A percentile compares a stretch with the other conserved stretches of the same genome.
These are phyloP conservation scores for Yarrowia sp. DNA, from an alignment of 805 yeast genomes.

Conservation along the genomic window DNA sequence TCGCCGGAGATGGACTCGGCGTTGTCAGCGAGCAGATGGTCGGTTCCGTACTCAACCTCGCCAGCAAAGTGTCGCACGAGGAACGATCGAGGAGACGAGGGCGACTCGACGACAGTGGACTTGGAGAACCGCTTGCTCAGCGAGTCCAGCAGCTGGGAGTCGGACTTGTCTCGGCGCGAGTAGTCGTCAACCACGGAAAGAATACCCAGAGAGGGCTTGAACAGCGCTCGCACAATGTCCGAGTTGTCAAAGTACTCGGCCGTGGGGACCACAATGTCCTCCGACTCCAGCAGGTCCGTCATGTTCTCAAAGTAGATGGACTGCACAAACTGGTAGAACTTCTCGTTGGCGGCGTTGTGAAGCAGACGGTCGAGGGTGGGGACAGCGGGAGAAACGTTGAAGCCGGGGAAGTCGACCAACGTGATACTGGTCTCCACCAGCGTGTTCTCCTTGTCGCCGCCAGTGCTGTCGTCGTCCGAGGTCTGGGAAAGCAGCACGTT, in stretches of 20 bases:
- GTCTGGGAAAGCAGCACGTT: conserved; percentile 38
- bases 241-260: conserved; percentile 58
- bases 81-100: conserved; percentile 45
- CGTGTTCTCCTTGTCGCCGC: conserved; percentile 10
- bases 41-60: conserved; percentile 53
- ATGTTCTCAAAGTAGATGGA: conserved; percentile 42
- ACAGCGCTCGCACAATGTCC: conserved; percentile 54
- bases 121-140: conserved; percentile 39
- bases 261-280: conserved; percentile 49
- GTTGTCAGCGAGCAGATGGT: conserved; percentile 51
- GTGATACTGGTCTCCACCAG: conserved; percentile 40
- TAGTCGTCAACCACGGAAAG: conserved; percentile 42
- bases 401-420: conserved; percentile 45
- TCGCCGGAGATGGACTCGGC: conserved; percentile 50
- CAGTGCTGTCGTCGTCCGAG: conserved; percentile 15
- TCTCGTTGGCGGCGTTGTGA: conserved; percentile 45
- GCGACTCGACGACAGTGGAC: conserved; percentile 34
- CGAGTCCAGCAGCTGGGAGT: conserved; percentile 37
- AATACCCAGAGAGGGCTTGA: conserved; percentile 42
- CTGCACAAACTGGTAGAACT: conserved; percentile 42
- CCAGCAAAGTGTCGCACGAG: conserved; percentile 59
- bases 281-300: conserved; percentile 41
- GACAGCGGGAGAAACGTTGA: conserved; percentile 37
- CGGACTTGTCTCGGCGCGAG: conserved; percentile 40
- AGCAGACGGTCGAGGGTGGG: conserved; percentile 43